Base-by-base conservation (phyloP, 768 basidiomycete species). In the Auriscalpium microsporum region DNA sequence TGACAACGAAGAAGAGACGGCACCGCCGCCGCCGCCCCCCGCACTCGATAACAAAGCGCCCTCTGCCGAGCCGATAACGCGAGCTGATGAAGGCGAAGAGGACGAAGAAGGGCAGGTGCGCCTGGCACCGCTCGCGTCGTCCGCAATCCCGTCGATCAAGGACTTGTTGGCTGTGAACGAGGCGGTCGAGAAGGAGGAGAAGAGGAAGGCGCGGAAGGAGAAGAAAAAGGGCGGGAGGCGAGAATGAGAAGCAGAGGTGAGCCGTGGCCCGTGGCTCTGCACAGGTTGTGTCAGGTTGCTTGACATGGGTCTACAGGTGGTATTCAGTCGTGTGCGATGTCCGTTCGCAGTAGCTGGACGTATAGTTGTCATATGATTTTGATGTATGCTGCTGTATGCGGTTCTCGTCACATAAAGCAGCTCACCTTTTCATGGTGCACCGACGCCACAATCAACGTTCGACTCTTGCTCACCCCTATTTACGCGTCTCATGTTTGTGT, bases 131-230 rank as follows among this genome's bases (percentile, higher is more conserved):
- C 79, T 97, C 14, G 74, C 78, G 50, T 86, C 89, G n/a, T 91
- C 90, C 21, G 78, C 82, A 8, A 63, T 94, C 16, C 89, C 90
- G 36, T 92, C 90, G 14, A 88, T 95, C 67, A 80, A 81, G 50
- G 87, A 90, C 33, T 77, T 96, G 57, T 72, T 97, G 40, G 86
- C 84, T 7, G 80, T 87, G 74, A 88, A 93, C 58, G 75, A 81
- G 40, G 85, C 80, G 14, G 80, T 78, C 6, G 81, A 79, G 58
- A 78, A 79, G 56, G 75, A 75, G 13, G 80, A 84, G 54, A 90
- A 90, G 66, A 76, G 84, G 59, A 80, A 75, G 59, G 83, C 86
- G 59, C 76, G 80, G 54, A 93, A 90, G 67, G 87, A 90, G 54
- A 89, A 90, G 69, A 82, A 82, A 62, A 82, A 80, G 63, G 70